Evolutionary conservation across 2,329 filamentous ascomycete genomes (phyloP).

Genomic region (Venturia aucupariae): DNA sequence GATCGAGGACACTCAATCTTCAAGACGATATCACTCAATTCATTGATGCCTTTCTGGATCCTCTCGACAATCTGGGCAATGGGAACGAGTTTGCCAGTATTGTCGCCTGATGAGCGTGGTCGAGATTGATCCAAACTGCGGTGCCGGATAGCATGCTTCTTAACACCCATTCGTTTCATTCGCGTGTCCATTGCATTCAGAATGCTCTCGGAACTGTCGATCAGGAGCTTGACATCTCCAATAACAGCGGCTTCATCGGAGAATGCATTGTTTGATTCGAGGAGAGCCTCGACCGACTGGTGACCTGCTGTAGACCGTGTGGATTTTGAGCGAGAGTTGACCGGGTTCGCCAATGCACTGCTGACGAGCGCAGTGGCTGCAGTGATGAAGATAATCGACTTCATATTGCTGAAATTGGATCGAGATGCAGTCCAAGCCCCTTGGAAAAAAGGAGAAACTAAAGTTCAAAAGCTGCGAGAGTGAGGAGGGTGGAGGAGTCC

Average conservation of each 20-base stretch:
- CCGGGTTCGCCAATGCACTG: background rate
- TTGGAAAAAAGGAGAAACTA: background rate
- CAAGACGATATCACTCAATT: background rate
- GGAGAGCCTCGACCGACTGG: background rate
- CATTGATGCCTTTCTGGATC: background rate
- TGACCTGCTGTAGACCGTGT: background rate
- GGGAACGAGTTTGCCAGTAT: constrained; percentile 2
- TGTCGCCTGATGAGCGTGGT: background rate
- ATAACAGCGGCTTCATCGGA: background rate
- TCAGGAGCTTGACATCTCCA: background rate
- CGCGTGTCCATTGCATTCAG: background rate
- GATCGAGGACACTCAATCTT: background rate
- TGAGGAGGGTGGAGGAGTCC: background rate
- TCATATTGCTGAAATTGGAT: background rate
- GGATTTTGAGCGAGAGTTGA: background rate
- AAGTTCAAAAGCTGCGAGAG: background rate
- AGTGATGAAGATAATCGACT: background rate
- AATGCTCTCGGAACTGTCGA: background rate
- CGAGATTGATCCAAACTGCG: background rate
- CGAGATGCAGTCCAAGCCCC: too few species aligned
- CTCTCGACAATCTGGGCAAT: background rate
- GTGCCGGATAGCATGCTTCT: background rate
- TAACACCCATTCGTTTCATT: background rate
- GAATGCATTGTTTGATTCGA: background rate
- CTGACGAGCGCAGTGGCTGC: background rate